Conservation (phyloP, 768 basidiomycete species). For the Lepiota venenata region DNA sequence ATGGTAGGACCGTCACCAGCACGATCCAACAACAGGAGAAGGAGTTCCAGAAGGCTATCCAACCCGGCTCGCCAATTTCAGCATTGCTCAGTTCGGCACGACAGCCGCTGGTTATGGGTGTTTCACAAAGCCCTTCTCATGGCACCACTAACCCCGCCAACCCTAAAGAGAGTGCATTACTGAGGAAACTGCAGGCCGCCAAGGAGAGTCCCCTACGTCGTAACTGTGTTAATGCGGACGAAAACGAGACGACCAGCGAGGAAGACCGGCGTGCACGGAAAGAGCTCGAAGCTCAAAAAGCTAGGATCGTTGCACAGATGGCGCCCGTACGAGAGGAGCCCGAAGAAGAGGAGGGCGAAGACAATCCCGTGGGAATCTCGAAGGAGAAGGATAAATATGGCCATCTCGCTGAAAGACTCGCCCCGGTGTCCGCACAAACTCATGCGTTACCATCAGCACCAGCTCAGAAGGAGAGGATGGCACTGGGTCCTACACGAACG, state of each 20-base stretch:
- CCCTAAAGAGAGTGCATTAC: constrained; percentile 35
- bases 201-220: constrained; percentile 53
- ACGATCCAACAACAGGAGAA: constrained; percentile 86
- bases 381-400: constrained; percentile 21
- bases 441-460: neutral
- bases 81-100: constrained; percentile 86
- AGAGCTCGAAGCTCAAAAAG: constrained; percentile 88
- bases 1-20: constrained; percentile 41
- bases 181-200: constrained; percentile 57
- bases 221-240: constrained; percentile 22
- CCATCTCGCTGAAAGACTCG: constrained; percentile 13
- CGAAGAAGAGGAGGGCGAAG: constrained; percentile 29
- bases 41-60: constrained; percentile 95
- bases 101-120: constrained; percentile 78
- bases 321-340: constrained; percentile 55
- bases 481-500: neutral
- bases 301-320: constrained; percentile 93
- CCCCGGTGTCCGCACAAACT: neutral
- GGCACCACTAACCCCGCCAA: constrained; percentile 12
- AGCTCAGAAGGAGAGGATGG: constrained; percentile 2
- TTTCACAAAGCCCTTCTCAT: constrained; percentile 19
- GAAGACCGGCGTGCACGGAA: constrained; percentile 46
- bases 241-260: constrained; percentile 27
- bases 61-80: constrained; percentile 92
- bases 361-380: constrained; percentile 17